phyloP scores from a whole-genome alignment of 2,329 filamentous ascomycete species.

The Fusarium avenaceum region DNA sequence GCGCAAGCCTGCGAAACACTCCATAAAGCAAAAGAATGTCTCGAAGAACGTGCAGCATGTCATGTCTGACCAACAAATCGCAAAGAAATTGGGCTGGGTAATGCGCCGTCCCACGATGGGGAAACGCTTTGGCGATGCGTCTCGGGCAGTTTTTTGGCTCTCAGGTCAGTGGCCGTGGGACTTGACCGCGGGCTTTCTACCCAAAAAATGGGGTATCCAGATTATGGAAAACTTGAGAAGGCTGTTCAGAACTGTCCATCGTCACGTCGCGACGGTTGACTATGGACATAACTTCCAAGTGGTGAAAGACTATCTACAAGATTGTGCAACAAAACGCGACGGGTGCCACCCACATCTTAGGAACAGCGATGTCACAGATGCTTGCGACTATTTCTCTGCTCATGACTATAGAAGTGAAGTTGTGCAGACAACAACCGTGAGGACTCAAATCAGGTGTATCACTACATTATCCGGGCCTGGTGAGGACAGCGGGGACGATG shows the following conservation, averaged over 20 bases:
- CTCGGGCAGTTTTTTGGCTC: neutral
- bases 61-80: neutral
- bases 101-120: neutral
- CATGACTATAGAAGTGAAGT: neutral
- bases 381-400: neutral
- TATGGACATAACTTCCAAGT: slow-evolving; percentile 1
- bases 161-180: slow-evolving; percentile 19
- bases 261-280: neutral
- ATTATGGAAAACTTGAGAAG: slow-evolving; percentile 2
- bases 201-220: neutral
- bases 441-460: neutral
- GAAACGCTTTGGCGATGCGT: slow-evolving; percentile 7
- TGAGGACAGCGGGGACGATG: neutral
- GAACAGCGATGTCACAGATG: neutral
- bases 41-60: no score
- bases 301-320: slow-evolving; percentile 4
- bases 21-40: no score
- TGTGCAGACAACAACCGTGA: neutral
- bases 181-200: neutral
- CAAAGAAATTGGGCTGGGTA: neutral
- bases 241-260: neutral
- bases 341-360: neutral
- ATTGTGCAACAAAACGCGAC: slow-evolving; percentile 2
- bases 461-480: neutral
- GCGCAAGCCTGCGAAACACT: neutral